Evolutionary conservation across 2,329 filamentous ascomycete species (phyloP).

Genomic region (Aspergillus pseudoglaucus): DNA sequence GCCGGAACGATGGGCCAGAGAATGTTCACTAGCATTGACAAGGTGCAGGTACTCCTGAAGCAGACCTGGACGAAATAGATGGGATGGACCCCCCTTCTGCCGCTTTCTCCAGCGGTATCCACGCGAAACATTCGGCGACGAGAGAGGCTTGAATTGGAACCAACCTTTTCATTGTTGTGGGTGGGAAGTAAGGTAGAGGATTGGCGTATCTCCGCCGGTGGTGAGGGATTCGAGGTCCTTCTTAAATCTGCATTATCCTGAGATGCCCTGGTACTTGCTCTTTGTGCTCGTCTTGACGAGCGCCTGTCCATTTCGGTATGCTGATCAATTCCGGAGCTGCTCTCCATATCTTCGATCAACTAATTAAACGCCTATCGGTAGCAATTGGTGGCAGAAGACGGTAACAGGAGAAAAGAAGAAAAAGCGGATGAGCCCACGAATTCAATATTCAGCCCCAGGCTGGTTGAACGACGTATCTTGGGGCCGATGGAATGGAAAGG

Average conservation of each 20-base stretch:
- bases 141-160: conserved; percentile 1
- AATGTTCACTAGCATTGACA: conserved; percentile 61
- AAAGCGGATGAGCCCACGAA: neutral
- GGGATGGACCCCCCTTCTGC: conserved; percentile 59
- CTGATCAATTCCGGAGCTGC: neutral
- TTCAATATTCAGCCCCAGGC: neutral
- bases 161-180: conserved; percentile 14
- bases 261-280: neutral
- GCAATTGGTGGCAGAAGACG: neutral
- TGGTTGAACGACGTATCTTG: too few species aligned
- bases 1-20: conserved; percentile 70
- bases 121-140: conserved; percentile 27
- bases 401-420: neutral
- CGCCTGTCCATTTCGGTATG: neutral
- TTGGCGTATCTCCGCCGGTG: conserved; percentile 9
- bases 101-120: conserved; percentile 56
- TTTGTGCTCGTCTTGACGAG: neutral
- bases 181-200: conserved; percentile 20
- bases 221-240: neutral
- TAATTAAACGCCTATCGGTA: neutral
- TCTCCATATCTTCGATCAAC: neutral
- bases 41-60: conserved; percentile 56
- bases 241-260: neutral
- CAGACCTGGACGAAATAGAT: conserved; percentile 57
- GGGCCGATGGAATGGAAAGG: neutral